A percentile compares a stretch with the other conserved stretches of the same genome.
Evolutionary conservation across 495 filamentous ascomycete genomes (phyloP).

Genomic region (Talaromyces adpressus): DNA sequence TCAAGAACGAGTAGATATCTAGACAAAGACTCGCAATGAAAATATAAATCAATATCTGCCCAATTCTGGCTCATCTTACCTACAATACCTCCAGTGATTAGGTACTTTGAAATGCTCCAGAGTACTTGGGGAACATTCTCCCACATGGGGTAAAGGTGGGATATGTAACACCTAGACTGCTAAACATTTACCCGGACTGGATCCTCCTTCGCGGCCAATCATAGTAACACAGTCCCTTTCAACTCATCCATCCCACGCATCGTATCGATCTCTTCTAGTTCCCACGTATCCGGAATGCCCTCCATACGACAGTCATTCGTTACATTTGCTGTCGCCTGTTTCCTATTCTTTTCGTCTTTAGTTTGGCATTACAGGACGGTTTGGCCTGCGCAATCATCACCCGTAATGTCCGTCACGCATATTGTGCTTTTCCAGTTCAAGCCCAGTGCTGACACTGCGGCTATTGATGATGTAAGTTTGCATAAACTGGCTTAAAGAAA

Average conservation of each 20-base stretch:
- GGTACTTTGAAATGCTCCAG: background rate
- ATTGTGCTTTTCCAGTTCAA: constrained; percentile 60
- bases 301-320: background rate
- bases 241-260: background rate
- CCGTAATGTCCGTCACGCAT: constrained; percentile 48
- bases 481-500: background rate
- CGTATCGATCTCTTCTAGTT: background rate
- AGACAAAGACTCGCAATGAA: background rate
- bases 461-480: constrained; percentile 42
- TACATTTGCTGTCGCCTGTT: background rate
- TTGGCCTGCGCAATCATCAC: background rate
- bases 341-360: background rate
- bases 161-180: background rate
- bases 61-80: background rate
- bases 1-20: constrained; percentile 18
- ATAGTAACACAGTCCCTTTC: too few relatives aligned
- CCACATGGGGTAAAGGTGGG: background rate
- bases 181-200: background rate
- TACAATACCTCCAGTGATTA: background rate
- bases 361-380: background rate
- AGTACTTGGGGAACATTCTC: background rate
- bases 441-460: constrained; percentile 24
- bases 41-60: background rate
- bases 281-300: background rate
- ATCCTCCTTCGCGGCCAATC: too few relatives aligned